phyloP scores from a whole-genome alignment of 129 eudicot species.

The Chrysanthemum makinoi region DNA sequence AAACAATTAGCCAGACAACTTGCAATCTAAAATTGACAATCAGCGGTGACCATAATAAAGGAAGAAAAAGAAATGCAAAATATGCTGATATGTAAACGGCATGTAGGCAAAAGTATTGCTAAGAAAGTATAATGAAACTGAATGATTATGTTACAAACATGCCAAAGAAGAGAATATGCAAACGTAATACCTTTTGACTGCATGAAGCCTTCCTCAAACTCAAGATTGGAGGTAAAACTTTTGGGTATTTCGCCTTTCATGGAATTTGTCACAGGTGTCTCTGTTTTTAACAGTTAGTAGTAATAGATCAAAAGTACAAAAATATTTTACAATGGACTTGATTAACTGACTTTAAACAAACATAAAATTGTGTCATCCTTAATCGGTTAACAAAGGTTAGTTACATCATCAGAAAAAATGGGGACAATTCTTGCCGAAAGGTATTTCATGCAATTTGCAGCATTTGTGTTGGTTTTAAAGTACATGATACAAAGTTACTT shows the following conservation, averaged over 20 bases:
- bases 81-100: too few relatives aligned
- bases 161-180: neutral
- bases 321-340: neutral
- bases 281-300: slow-evolving; percentile 29
- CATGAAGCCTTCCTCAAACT: slow-evolving; percentile 74
- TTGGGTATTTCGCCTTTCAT: slow-evolving; percentile 32
- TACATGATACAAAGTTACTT: neutral
- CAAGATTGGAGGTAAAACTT: slow-evolving; percentile 43
- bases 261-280: slow-evolving; percentile 63
- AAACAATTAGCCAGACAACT: too few relatives aligned
- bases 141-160: slow-evolving; percentile 17
- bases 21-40: too few relatives aligned
- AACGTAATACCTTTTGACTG: slow-evolving; percentile 62
- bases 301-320: slow-evolving; percentile 11
- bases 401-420: too few relatives aligned
- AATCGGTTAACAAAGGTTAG: too few relatives aligned
- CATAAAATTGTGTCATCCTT: neutral
- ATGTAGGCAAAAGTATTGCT: too few relatives aligned
- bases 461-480: neutral
- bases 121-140: too few relatives aligned
- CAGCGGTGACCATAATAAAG: too few relatives aligned
- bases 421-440: neutral
- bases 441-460: neutral
- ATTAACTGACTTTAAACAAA: neutral
- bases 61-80: too few relatives aligned